phyloP scores from a whole-genome alignment of 2,329 filamentous ascomycete species.

The Fonsecaea pedrosoi region DNA sequence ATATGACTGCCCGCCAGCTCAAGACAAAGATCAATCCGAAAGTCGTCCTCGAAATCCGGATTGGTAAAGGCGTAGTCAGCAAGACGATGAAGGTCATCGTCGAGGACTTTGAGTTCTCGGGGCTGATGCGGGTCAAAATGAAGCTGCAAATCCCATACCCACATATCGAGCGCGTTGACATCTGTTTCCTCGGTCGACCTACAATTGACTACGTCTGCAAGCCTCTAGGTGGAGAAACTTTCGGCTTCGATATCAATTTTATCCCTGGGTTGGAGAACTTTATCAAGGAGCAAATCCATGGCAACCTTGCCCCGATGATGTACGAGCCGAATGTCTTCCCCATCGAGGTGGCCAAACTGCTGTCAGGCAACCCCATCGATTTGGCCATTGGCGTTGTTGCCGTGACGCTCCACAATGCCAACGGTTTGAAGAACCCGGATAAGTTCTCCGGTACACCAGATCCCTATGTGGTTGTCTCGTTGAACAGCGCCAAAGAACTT shows the following conservation, averaged over 20 bases:
- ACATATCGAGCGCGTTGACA: slow-evolving; percentile 91
- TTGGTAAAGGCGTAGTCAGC: slow-evolving; percentile 96
- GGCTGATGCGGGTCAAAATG: slow-evolving; percentile 94
- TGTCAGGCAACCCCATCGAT: slow-evolving; percentile 90
- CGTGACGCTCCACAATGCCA: slow-evolving; percentile 86
- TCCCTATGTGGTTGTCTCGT: slow-evolving; percentile 82
- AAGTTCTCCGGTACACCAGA: slow-evolving; percentile 91
- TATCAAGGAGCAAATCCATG: slow-evolving; percentile 95
- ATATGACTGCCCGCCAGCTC: slow-evolving; percentile 87
- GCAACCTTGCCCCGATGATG: slow-evolving; percentile 95
- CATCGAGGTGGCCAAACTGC: slow-evolving; percentile 97
- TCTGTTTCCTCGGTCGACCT: slow-evolving; percentile 90
- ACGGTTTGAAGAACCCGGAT: slow-evolving; percentile 92
- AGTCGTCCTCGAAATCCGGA: slow-evolving; percentile 88
- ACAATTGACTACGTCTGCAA: slow-evolving; percentile 98
- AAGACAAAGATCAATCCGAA: slow-evolving; percentile 98
- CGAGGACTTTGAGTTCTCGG: slow-evolving; percentile 95
- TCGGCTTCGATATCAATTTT: slow-evolving; percentile 99
- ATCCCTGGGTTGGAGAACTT: slow-evolving; percentile 92
- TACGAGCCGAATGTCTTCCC: slow-evolving; percentile 97
- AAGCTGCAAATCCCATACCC: slow-evolving; percentile 97
- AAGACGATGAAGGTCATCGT: slow-evolving; percentile 98
- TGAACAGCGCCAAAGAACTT: slow-evolving; percentile 81
- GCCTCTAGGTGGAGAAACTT: slow-evolving; percentile 89
- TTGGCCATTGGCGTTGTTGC: slow-evolving; percentile 94